Percentiles rank a stretch among this genome's conserved stretches.
Evolutionary conservation across 2,329 filamentous ascomycete species (phyloP).

Genomic region (Cercospora citrullina): DNA sequence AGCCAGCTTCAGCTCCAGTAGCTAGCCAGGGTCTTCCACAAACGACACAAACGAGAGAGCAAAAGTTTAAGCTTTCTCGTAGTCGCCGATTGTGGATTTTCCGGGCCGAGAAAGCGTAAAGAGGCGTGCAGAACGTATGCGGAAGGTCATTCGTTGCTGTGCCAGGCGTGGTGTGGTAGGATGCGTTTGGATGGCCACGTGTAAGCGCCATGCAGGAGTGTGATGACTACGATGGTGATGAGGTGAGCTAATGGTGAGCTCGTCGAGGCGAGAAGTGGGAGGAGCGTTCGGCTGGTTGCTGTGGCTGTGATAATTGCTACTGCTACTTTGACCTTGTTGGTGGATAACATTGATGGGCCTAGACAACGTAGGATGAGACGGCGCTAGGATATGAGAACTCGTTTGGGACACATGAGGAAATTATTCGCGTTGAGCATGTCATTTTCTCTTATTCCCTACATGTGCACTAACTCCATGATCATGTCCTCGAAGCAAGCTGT

Average conservation of each 20-base stretch:
- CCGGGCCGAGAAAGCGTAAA: neutral
- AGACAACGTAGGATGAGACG: neutral
- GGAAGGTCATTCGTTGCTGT: neutral
- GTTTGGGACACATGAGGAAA: neutral
- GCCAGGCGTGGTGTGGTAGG: neutral
- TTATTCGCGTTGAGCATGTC: neutral
- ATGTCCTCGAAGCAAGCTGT: neutral
- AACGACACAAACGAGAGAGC: neutral
- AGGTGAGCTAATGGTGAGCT: neutral
- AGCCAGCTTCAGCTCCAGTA: neutral
- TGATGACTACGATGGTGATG: neutral
- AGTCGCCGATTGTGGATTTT: neutral
- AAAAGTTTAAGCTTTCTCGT: neutral
- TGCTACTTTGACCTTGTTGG: neutral
- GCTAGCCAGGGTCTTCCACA: neutral
- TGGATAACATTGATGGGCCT: neutral
- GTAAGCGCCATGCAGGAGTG: neutral
- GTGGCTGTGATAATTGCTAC: neutral
- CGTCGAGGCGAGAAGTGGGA: neutral
- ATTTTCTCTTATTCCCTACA: neutral
- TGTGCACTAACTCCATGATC: neutral
- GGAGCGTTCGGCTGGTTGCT: neutral
- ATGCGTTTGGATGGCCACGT: neutral
- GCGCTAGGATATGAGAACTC: neutral
- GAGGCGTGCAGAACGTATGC: neutral